phyloP scores from a whole-genome alignment of 805 yeast species.

The Lachancea sp. region DNA sequence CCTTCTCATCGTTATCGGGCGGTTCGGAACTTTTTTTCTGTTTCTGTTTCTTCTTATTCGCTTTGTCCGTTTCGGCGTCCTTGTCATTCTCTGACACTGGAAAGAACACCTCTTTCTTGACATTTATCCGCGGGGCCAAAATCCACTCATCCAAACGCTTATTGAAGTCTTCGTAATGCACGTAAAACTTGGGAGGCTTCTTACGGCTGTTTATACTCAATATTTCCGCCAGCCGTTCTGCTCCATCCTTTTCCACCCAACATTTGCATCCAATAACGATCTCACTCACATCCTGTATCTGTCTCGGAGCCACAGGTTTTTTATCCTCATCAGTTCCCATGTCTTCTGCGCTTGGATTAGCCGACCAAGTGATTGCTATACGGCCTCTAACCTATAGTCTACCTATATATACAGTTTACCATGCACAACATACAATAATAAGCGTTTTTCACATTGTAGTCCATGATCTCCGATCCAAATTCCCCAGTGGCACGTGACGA shows the following conservation, averaged over 20 bases:
- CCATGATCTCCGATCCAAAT: too few relatives aligned
- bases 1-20: conserved; percentile 6
- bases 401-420: too few relatives aligned
- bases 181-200: conserved; percentile 76
- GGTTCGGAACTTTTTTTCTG: conserved; percentile 13
- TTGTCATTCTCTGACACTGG: conserved; percentile 50
- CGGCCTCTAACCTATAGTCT: too few relatives aligned
- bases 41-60: conserved; percentile 35
- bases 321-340: conserved; percentile 23
- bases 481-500: too few relatives aligned
- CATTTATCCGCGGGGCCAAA: conserved; percentile 61
- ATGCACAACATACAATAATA: too few relatives aligned
- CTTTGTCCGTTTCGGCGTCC: conserved; percentile 37
- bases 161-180: conserved; percentile 90
- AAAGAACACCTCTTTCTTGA: conserved; percentile 57
- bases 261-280: conserved; percentile 74
- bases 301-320: conserved; percentile 24
- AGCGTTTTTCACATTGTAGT: too few relatives aligned
- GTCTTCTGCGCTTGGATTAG: too few relatives aligned
- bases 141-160: conserved; percentile 98
- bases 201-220: conserved; percentile 68
- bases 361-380: too few relatives aligned
- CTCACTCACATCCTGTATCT: conserved; percentile 38
- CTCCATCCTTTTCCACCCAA: conserved; percentile 74
- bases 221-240: conserved; percentile 76